phyloP scores from a whole-genome alignment of 1,284 basidiomycete species.

The Rhodotorula sp. region DNA sequence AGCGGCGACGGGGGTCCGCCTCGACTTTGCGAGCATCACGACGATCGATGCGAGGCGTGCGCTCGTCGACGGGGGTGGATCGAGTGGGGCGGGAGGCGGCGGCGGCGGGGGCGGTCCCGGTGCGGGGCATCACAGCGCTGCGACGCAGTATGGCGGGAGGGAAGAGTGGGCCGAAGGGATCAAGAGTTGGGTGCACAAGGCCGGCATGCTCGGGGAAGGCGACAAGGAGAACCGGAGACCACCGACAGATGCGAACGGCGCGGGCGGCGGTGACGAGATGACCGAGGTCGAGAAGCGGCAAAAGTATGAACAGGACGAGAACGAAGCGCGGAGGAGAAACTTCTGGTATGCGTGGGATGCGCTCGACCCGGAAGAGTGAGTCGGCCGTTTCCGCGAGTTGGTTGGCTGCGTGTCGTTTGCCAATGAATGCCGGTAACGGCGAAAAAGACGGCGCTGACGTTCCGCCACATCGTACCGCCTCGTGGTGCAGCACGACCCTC shows the following conservation, averaged over 20 bases:
- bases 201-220: slow-evolving; percentile 58
- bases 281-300: slow-evolving; percentile 33
- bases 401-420: no score
- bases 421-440: no score
- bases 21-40: slow-evolving; percentile 65
- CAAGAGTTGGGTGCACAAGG: slow-evolving; percentile 46
- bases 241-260: background rate
- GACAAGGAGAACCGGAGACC: slow-evolving; percentile 56
- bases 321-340: slow-evolving; percentile 79
- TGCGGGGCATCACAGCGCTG: slow-evolving; percentile 32
- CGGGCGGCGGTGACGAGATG: slow-evolving; percentile 49
- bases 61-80: slow-evolving; percentile 18
- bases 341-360: slow-evolving; percentile 94
- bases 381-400: slow-evolving; percentile 23
- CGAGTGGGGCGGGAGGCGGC: slow-evolving; percentile 61
- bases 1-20: slow-evolving; percentile 79
- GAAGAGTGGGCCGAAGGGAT: slow-evolving; percentile 58
- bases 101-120: slow-evolving; percentile 68
- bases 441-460: background rate
- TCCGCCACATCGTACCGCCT: no score
- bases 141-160: slow-evolving; percentile 43
- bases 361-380: slow-evolving; percentile 68
- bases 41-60: slow-evolving; percentile 57
- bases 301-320: slow-evolving; percentile 52
- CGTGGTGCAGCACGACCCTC: slow-evolving; percentile 58